Base-by-base conservation (phyloP, 1,284 basidiomycete genomes). In the Coniferiporia weirii region DNA sequence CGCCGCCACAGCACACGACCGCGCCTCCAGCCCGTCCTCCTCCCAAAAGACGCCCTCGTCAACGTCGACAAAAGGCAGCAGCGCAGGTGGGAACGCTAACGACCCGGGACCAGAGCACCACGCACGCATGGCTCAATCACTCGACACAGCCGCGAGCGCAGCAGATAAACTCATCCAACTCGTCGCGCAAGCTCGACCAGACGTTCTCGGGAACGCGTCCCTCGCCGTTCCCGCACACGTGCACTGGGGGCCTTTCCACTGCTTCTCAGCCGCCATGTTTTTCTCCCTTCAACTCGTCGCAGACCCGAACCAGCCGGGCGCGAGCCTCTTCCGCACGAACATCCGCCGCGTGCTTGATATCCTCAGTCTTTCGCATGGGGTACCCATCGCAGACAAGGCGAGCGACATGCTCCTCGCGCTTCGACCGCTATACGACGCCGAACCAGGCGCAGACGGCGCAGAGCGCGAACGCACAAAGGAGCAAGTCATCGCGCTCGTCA, bases 241-340 rank as follows among this genome's bases (percentile, higher is more conserved):
- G 80, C 85, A 83, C 66, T 90, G 89, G 88, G 85, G 83, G 2
- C 85, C 87, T 0, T 86, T 87, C 73, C 89, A 91, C 69, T 82
- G 84, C 64, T 91, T 91, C 75, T 86, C 85, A 51, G 88, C 89
- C 12, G 87, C 87, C 54, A 91, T 91, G 85, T 91, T 91, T 73
- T 91, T 91, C 78, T 87, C 85, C 17, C 90, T 91, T 74, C 87
- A 91, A 67, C 78, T 91, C 44, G 86, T 91, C 66, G 80, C 83
- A 52, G 83, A 87, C 66, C 86, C 89, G 50, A 85, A 88, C 59
- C 87, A 90, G 65, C 84, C 85, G 51, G 87, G 85, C 20, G 87
- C 85, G 47, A 79, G 78, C 20, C 74, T 88, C 43, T 88, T 89
- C 74, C 84, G 87, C 36, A 78, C 79, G 52, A 87, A 86, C 65